Conservation (phyloP, 176 grass and related monocot species). For the Melocanna baccifera region DNA sequence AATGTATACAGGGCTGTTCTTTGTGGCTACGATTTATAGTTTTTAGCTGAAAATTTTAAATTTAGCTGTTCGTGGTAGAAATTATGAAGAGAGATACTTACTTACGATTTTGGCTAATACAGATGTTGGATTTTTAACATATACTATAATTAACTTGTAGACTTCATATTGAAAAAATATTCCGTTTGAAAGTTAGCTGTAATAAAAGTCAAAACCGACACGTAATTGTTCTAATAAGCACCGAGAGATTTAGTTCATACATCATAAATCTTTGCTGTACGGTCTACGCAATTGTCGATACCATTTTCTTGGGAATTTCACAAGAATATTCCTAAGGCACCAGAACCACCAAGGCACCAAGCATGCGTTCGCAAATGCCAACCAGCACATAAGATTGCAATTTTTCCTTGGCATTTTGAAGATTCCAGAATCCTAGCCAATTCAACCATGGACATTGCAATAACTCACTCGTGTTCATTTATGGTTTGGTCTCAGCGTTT, state of each 20-base stretch:
- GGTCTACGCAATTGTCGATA: neutral
- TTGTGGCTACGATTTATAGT: too few relatives aligned
- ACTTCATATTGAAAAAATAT: too few relatives aligned
- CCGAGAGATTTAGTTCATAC: too few relatives aligned
- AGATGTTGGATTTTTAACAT: too few relatives aligned
- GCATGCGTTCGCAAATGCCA: neutral
- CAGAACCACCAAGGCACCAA: neutral
- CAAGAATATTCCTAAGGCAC: neutral
- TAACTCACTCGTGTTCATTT: neutral
- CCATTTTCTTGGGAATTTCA: neutral
- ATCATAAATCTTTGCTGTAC: neutral
- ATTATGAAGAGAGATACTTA: too few relatives aligned
- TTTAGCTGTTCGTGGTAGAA: too few relatives aligned
- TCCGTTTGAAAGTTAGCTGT: too few relatives aligned
- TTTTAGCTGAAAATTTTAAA: too few relatives aligned
- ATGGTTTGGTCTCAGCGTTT: neutral
- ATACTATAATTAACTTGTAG: too few relatives aligned
- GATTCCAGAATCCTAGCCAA: neutral
- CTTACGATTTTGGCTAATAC: too few relatives aligned
- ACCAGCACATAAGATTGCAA: neutral
- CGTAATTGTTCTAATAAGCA: neutral
- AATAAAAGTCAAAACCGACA: too few relatives aligned
- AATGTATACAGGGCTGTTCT: too few relatives aligned
- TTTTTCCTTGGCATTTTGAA: neutral
- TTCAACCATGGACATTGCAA: neutral